Base-by-base conservation (phyloP, 768 basidiomycete genomes). In the Termitomyces sp. region DNA sequence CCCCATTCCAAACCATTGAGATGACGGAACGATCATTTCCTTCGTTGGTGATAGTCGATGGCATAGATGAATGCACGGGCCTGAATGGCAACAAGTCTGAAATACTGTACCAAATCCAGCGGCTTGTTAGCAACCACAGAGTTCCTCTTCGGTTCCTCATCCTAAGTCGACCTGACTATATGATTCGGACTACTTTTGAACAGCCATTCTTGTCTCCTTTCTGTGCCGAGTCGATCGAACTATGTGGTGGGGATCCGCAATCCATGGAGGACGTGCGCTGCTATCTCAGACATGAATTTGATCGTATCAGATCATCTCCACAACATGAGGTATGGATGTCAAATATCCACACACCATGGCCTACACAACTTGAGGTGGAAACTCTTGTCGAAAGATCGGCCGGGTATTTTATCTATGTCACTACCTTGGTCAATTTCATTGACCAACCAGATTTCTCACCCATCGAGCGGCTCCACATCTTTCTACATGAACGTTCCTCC, bases 361-460 rank as follows among this genome's bases (percentile, higher is more conserved):
- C 60, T 17, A n/a, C 44, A 2, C 35, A 52, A 3, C 9, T 17
- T 3, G 39, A 37, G 5, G 4, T 59, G 7, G 39, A 52, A 19
- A n/a, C 37, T 3, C 17, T 56, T 6, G 54, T 52, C 0, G 3
- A 56, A 17, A 58, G 30, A n/a, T 52, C 60, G 17, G 52, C 28
- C 1, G 55, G 60, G 25, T 43, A 55, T 25, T 61, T 54, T 19
- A 56, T 61, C 17, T 61, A 61, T 49, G 60, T 57, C 2, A 39
- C 60, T 7, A 53, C 47, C 5, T 19, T 56, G 27, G 2, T 25
- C 19, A 19, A 46, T 16, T 48, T 56, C 35, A 23, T 28, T 21
- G n/a, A 32, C 30, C 46, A 49, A 19, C 10, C 14, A 28, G 5
- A 40, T 8, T 41, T 14, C 25, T 56, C 46, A 10, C 55, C 55